Percentiles rank a stretch among this genome's conserved stretches.
Evolutionary conservation across 192 early-diverging fungal species (phyloP).

Genomic region (Backusella sp.): DNA sequence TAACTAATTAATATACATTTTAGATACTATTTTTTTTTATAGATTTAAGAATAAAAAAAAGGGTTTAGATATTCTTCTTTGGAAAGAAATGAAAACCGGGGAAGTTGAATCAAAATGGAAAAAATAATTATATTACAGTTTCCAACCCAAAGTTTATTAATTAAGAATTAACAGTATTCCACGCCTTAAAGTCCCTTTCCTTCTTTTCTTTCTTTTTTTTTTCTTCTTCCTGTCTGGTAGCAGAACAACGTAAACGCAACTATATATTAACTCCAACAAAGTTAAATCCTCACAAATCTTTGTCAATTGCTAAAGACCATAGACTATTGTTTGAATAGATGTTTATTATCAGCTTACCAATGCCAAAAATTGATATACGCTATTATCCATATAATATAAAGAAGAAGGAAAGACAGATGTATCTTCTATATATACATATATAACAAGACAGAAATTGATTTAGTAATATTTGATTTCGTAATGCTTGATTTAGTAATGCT

Average conservation of each 20-base stretch:
- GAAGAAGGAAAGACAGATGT: not conserved
- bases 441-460: no score
- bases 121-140: not conserved
- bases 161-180: not conserved
- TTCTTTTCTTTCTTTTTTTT: not conserved
- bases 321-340: not conserved
- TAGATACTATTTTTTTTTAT: not conserved
- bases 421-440: not conserved
- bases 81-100: not conserved
- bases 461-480: no score
- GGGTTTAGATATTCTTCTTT: not conserved
- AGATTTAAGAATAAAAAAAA: not conserved
- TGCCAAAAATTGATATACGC: no score
- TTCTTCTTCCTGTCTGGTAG: not conserved
- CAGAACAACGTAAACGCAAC: not conserved
- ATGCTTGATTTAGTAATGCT: no score
- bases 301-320: not conserved
- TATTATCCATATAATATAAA: not conserved
- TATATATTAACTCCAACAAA: not conserved
- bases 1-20: slow-evolving; percentile 4
- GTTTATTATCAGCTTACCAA: no score
- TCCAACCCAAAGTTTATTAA: not conserved
- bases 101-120: not conserved
- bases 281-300: not conserved
- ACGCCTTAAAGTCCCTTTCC: not conserved